Evolutionary conservation across 106 monocot species (phyloP), one percentile per base, ranked within the genome.

Genomic region (Narthecium ossifragum): DNA sequence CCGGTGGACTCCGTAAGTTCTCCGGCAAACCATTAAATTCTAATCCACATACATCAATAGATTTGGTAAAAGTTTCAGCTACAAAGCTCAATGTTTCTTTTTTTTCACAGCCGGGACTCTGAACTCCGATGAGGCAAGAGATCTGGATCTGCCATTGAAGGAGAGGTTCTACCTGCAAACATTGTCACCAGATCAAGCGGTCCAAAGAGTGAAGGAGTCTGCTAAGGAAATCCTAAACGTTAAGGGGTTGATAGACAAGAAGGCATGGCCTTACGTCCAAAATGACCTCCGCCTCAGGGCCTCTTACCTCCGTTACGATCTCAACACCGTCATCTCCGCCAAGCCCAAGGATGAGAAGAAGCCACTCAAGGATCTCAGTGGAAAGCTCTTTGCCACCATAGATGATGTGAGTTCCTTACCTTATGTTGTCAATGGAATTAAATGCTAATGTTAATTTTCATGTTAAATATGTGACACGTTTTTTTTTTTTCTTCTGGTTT

Each of bases 291-390:
- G 94, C 18, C 68, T 76, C 49, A 86, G 38, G 71, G 94, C 80
- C 8, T 43, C 52, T 0, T 96, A 81, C 26, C 89, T 96, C 40
- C 94, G 94, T 15, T 96, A 71, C 39, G 94, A 94, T 14, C 88
- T 94, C 69, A 89, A 94, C 62, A 89, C 89, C 48, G 39, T 94
- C 69, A 83, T 94, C 36, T 38, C 74, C 2, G 63, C 93, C 9
- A 94, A 89, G 75, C 58, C 89, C 30, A 89, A 72, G 75, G 85
- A 88, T 18, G 89, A 94, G 80, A 94, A 94, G 89, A 94, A 85
- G 58, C 17, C 66, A 49, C 89, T 94, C 63, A 82, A 77, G 57
- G 80, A 82, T 0, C 85, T 94, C 56, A 70, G 70, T 12, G 61
- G 60, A 13, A 69, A 73, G 26, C 88, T 94, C 71, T 94, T 85